These are phyloP conservation scores for Potentilla sterilis DNA, from an alignment of 306 rosid genomes.

Conservation along the genomic window DNA sequence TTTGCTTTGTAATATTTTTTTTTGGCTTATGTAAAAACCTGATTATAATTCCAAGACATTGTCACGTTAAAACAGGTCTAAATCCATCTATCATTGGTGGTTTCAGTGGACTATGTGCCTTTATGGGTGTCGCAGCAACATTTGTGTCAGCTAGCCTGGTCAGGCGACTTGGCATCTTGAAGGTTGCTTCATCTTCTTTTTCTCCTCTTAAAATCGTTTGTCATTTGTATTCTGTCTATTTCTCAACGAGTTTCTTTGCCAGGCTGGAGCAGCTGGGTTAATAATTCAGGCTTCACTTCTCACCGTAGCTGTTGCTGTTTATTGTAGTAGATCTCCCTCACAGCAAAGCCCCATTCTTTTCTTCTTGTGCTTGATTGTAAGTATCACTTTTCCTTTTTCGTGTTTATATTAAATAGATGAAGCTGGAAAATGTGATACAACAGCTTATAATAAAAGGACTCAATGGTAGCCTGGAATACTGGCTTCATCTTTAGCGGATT, in stretches of 20 bases:
- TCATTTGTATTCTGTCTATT: slow-evolving; percentile 12
- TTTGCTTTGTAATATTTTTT: not conserved
- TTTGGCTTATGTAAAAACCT: not conserved
- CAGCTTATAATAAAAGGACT: not conserved
- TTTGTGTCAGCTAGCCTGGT: slow-evolving; percentile 84
- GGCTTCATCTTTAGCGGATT: not conserved
- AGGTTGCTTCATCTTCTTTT: slow-evolving; percentile 45
- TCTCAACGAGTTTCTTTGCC: slow-evolving; percentile 30
- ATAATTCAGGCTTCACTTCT: slow-evolving; percentile 90
- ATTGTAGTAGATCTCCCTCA: slow-evolving; percentile 67
- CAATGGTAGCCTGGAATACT: not conserved
- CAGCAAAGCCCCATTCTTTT: slow-evolving; percentile 73
- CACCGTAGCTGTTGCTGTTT: slow-evolving; percentile 80
- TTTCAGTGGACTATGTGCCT: slow-evolving; percentile 86
- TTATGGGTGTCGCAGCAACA: slow-evolving; percentile 97
- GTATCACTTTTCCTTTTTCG: slow-evolving; percentile 27
- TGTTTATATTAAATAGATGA: slow-evolving; percentile 10
- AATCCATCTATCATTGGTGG: slow-evolving; percentile 87
- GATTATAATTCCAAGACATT: slow-evolving; percentile 8
- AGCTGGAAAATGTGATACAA: slow-evolving; percentile 4
- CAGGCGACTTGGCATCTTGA: slow-evolving; percentile 72
- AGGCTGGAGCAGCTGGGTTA: slow-evolving; percentile 96
- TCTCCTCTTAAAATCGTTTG: slow-evolving; percentile 14
- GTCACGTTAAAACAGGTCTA: slow-evolving; percentile 49
- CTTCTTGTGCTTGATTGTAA: slow-evolving; percentile 83